Evolutionary conservation across 257 asterid genomes (phyloP).

Genomic region (Nicotiana attenuata): DNA sequence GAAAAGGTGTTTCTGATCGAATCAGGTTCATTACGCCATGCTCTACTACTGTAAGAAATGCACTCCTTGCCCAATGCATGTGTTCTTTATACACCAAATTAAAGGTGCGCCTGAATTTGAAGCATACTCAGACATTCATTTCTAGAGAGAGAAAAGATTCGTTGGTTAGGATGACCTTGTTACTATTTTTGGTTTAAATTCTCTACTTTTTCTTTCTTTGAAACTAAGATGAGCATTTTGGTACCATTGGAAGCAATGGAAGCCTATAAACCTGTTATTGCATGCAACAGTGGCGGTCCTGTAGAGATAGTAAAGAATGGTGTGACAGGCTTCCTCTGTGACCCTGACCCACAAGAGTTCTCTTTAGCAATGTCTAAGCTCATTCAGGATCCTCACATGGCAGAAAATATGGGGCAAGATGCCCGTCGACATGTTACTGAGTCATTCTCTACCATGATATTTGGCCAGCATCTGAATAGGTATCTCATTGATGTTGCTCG

Average conservation of each 20-base stretch:
- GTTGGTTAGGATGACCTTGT: not conserved
- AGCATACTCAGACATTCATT: not conserved
- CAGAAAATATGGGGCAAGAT: constrained; percentile 63
- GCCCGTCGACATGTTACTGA: constrained; percentile 57
- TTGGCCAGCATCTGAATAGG: constrained; percentile 59
- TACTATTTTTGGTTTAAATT: not conserved
- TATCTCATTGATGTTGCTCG: constrained; percentile 47
- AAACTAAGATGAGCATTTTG: constrained; percentile 74
- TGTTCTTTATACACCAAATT: too few species aligned
- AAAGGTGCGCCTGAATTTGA: constrained; percentile 33
- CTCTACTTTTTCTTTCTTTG: not conserved
- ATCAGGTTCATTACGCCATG: too few species aligned
- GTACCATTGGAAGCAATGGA: constrained; percentile 98
- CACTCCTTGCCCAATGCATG: too few species aligned
- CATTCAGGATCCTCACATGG: constrained; percentile 45
- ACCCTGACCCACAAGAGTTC: constrained; percentile 60
- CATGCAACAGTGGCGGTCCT: constrained; percentile 91
- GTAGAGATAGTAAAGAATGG: constrained; percentile 66
- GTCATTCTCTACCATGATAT: constrained; percentile 64
- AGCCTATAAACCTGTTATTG: constrained; percentile 76
- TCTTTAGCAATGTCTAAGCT: constrained; percentile 70
- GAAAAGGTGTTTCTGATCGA: too few species aligned
- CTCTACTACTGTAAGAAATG: too few species aligned
- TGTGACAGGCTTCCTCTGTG: constrained; percentile 74
- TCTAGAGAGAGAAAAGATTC: not conserved